Evolutionary conservation across 202 grass and related monocot genomes (phyloP), one percentile per base, ranked within the genome.

Genomic region (Eragrostis tef): DNA sequence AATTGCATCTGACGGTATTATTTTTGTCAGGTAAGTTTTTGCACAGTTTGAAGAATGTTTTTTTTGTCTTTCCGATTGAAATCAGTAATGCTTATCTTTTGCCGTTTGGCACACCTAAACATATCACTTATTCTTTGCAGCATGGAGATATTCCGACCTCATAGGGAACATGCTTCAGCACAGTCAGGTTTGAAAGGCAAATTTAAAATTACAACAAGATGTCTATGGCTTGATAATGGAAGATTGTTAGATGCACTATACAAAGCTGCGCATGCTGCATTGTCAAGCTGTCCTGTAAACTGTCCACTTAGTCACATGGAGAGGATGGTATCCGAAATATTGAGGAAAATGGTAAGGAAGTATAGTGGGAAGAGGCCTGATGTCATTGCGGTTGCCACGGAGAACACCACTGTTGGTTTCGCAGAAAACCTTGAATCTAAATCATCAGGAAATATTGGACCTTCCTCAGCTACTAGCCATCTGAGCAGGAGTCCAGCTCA

Each of bases 211-310:
- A 88, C 89, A 52, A 96, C 93, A 26, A 86, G 96, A 11, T 99
- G 96, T 71, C 82, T 99, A 54, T 99, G 96, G 96, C 89, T 99
- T 78, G 96, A 99, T 87, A 91, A 95, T 64, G 96, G 96, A 87
- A 96, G 94, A 83, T 79, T 98, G 72, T 68, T 98, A 36, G 92
- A 95, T 54, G 92, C 87, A 80, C 90, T 99, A 51, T 93, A 99
- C 53, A 99, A 93, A 85, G 93, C 87, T 90, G 92, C 93, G 0
- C 77, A 85, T 86, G 93, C 93, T 88, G 96, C 93, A 51, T 85
- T 96, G 47, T 88, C 89, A 79, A 99, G 96, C 64, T 99, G 96
- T 86, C 96, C 93, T 17, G 67, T 93, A 74, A 95, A 87, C 74
- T 95, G 89, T 68, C 96, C 93, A 48, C 88, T 95, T 83, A 82